phyloP scores from a whole-genome alignment of 2,329 filamentous ascomycete species.

The Diplodia mutila region DNA sequence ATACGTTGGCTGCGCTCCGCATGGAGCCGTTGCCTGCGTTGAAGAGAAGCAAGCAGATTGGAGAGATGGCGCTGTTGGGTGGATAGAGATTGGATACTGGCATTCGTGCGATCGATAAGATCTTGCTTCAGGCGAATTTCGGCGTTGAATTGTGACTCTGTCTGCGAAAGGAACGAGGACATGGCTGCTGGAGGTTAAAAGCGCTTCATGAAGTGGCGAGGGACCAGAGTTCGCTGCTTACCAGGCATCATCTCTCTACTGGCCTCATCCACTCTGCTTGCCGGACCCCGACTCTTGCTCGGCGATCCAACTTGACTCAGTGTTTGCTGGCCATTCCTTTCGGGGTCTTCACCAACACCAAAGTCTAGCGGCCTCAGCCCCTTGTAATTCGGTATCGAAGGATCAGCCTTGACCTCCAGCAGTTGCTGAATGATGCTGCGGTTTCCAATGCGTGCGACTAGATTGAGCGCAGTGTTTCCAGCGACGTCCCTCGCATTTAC shows the following conservation, averaged over 20 bases:
- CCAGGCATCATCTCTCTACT: conserved; percentile 79
- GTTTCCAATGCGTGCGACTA: conserved; percentile 91
- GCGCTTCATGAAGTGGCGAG: conserved; percentile 3
- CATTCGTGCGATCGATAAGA: conserved; percentile 79
- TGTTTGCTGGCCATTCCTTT: conserved; percentile 48
- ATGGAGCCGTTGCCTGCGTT: conserved; percentile 65
- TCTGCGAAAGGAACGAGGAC: conserved; percentile 77
- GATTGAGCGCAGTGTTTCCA: conserved; percentile 92
- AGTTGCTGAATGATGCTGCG: conserved; percentile 95
- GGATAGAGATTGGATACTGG: conserved; percentile 78
- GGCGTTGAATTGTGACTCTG: conserved; percentile 75
- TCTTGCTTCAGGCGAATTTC: conserved; percentile 84
- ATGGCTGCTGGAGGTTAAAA: conserved; percentile 61
- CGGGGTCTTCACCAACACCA: conserved; percentile 75
- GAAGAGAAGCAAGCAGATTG: conserved; percentile 71
- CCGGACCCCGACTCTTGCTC: conserved; percentile 42
- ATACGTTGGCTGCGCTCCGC: conserved; percentile 71
- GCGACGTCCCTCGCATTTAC: conserved; percentile 94
- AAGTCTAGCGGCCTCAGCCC: conserved; percentile 92
- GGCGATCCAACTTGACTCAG: conserved; percentile 36
- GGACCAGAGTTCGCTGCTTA: conserved; percentile 51
- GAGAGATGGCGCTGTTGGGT: conserved; percentile 77
- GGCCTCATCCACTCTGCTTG: conserved; percentile 66
- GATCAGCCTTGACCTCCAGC: conserved; percentile 90
- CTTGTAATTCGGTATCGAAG: conserved; percentile 87